Evolutionary conservation across 805 yeast species (phyloP).

Genomic region (Diddensiella caesifluorescens): DNA sequence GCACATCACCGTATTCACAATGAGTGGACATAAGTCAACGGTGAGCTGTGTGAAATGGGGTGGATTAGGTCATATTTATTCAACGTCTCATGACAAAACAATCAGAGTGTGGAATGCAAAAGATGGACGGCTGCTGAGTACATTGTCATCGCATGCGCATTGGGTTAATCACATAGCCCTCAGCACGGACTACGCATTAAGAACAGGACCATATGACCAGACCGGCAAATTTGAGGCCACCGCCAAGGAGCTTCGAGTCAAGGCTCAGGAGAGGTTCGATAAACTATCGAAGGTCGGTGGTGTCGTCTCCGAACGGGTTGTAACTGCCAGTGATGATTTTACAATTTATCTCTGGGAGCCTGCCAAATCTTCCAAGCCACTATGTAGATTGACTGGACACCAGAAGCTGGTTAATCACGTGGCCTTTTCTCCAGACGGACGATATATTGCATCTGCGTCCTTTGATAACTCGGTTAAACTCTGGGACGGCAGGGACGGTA

Average conservation of each 20-base stretch:
- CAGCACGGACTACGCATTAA: conserved; percentile 81
- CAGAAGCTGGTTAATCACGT: conserved; percentile 96
- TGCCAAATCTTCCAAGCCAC: conserved; percentile 67
- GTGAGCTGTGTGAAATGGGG: conserved; percentile 98
- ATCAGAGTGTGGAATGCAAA: conserved; percentile 85
- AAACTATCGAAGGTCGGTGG: conserved; percentile 60
- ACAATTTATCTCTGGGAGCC: conserved; percentile 99
- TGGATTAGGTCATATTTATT: conserved; percentile 75
- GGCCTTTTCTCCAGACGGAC: conserved; percentile 91
- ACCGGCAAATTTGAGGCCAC: conserved; percentile 38
- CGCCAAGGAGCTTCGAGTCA: conserved; percentile 41
- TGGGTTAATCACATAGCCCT: conserved; percentile 95
- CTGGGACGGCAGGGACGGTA: conserved; percentile 95
- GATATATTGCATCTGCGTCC: conserved; percentile 83
- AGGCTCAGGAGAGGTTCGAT: conserved; percentile 57
- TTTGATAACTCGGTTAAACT: conserved; percentile 92
- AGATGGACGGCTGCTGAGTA: conserved; percentile 71
- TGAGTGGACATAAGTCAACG: conserved; percentile 83
- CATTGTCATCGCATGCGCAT: conserved; percentile 86
- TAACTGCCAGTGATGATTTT: conserved; percentile 94
- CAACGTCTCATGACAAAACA: conserved; percentile 92
- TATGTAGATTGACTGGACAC: conserved; percentile 94
- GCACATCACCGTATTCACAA: conserved; percentile 58
- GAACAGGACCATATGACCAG: conserved; percentile 87
- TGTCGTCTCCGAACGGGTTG: conserved; percentile 63